Evolutionary conservation across 2,329 filamentous ascomycete genomes (phyloP).

Genomic region (Intubia oerlemansii): DNA sequence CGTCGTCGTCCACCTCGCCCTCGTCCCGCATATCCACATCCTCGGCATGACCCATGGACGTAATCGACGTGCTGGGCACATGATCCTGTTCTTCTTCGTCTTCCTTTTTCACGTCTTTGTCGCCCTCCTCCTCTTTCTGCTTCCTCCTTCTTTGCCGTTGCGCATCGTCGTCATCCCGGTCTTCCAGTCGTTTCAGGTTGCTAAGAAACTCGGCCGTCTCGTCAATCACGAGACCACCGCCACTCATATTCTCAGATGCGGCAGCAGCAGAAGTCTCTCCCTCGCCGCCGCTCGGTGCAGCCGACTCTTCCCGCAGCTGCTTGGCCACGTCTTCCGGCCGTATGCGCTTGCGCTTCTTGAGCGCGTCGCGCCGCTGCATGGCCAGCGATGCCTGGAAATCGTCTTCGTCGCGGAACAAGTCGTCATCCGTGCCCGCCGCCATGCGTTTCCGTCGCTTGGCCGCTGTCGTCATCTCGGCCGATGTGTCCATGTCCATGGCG

Average conservation of each 20-base stretch:
- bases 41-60: slow-evolving; percentile 29
- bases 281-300: slow-evolving; percentile 15
- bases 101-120: too few species aligned
- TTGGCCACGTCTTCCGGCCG: slow-evolving; percentile 73
- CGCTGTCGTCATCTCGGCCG: too few species aligned
- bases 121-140: slow-evolving; percentile 9
- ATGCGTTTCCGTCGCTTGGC: too few species aligned
- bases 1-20: slow-evolving; percentile 15
- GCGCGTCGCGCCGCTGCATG: slow-evolving; percentile 56
- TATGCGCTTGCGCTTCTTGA: slow-evolving; percentile 81
- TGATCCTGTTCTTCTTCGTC: too few species aligned
- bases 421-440: too few species aligned
- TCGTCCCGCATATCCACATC: too few species aligned
- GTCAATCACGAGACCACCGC: slow-evolving; percentile 68
- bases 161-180: not conserved
- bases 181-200: too few species aligned
- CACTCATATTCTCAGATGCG: too few species aligned
- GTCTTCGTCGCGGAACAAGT: slow-evolving; percentile 45
- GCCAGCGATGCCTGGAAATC: slow-evolving; percentile 75
- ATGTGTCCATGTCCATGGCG: too few species aligned
- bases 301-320: slow-evolving; percentile 45
- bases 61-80: too few species aligned
- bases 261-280: not conserved
- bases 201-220: slow-evolving; percentile 91
- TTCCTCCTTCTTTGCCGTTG: not conserved